These are phyloP conservation scores for Sugiyamaella boreocaroliniensis DNA, from an alignment of 805 yeast species.

Conservation along the genomic window DNA sequence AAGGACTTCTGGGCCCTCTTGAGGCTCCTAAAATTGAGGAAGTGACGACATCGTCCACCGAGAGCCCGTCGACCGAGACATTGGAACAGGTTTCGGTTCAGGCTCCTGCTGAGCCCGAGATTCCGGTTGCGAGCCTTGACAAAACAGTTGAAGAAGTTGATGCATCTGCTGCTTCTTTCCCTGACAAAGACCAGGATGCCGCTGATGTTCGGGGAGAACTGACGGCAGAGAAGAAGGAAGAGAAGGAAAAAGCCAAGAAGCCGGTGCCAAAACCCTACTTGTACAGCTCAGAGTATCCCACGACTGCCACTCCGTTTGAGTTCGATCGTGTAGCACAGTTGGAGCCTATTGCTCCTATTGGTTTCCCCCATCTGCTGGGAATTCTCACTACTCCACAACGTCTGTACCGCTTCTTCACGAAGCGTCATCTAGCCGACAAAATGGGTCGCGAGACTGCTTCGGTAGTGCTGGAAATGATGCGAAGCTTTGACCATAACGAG, in stretches of 20 bases:
- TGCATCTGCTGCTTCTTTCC: conserved; percentile 13
- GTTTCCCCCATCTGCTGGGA: conserved; percentile 75
- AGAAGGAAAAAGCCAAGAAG: conserved; percentile 29
- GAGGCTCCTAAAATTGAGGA: conserved; percentile 38
- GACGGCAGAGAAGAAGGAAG: conserved; percentile 18
- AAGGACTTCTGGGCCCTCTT: conserved; percentile 89
- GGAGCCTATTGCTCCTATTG: conserved; percentile 66
- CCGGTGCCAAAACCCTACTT: conserved; percentile 64
- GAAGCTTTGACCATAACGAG: conserved; percentile 44
- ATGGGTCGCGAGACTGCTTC: conserved; percentile 50
- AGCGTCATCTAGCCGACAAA: conserved; percentile 62
- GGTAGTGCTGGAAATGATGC: conserved; percentile 44
- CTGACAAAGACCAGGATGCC: conserved; percentile 12
- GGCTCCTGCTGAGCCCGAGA: conserved; percentile 8
- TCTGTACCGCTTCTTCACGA: conserved; percentile 69
- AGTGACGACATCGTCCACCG: conserved; percentile 16
- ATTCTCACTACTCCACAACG: conserved; percentile 70
- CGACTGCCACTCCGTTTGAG: conserved; percentile 55
- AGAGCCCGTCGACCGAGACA: conserved; percentile 9
- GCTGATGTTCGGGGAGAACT: conserved; percentile 8
- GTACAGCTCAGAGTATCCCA: conserved; percentile 47
- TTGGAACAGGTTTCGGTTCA: not conserved
- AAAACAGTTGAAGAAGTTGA: conserved; percentile 10
- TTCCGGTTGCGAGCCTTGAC: not conserved
- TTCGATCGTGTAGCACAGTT: conserved; percentile 34